Conservation (phyloP, 768 basidiomycete genomes). For the Coprinopsis marcescibilis region DNA sequence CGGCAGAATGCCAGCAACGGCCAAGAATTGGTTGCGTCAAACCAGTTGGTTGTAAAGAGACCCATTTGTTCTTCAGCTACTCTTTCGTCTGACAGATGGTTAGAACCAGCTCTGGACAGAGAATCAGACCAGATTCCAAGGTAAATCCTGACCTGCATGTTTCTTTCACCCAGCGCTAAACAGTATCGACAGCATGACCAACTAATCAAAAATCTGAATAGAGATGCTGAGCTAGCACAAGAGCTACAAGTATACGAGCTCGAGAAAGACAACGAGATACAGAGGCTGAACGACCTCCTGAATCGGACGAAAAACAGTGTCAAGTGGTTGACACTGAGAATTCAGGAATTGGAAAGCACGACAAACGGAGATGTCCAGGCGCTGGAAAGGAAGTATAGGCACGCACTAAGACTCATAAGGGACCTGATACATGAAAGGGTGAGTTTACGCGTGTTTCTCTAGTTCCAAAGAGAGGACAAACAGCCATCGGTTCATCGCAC, state of each 20-base stretch:
- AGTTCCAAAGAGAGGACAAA: background rate
- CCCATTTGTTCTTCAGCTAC: too few species aligned
- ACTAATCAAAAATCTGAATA: background rate
- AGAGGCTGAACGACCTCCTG: background rate
- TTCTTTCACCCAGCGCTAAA: background rate
- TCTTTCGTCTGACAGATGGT: too few species aligned
- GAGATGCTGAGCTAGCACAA: background rate
- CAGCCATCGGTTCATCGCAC: too few species aligned
- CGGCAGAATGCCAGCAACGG: too few species aligned
- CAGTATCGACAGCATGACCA: background rate
- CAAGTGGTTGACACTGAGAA: background rate
- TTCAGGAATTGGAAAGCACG: background rate
- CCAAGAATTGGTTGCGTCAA: too few species aligned
- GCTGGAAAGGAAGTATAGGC: background rate
- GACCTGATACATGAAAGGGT: background rate
- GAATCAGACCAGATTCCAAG: too few species aligned
- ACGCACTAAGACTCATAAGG: background rate
- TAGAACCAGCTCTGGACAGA: too few species aligned
- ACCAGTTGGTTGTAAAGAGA: too few species aligned
- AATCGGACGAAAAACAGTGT: background rate
- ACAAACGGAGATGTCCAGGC: background rate
- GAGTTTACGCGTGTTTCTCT: background rate
- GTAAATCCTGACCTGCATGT: background rate
- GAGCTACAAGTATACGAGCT: background rate
- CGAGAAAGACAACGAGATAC: background rate